Evolutionary conservation across 805 yeast genomes (phyloP).

Genomic region (Deakozyma indianensis): DNA sequence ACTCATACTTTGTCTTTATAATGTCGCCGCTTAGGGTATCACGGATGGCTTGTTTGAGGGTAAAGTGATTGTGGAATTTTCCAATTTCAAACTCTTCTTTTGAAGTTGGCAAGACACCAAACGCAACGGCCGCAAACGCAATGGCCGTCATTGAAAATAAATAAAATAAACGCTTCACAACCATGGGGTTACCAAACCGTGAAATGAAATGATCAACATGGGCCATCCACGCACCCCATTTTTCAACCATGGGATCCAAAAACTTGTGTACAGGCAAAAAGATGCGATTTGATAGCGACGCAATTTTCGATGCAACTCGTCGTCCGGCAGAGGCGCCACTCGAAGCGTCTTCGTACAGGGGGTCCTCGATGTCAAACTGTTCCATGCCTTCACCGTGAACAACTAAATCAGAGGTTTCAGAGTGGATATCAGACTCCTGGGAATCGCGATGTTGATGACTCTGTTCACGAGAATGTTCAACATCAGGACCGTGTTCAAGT

Average conservation of each 20-base stretch:
- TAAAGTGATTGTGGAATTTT: neutral
- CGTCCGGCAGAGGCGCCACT: neutral
- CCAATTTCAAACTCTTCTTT: neutral
- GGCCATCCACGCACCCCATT: neutral
- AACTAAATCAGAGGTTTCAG: neutral
- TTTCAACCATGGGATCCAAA: conserved; percentile 1
- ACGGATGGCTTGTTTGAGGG: neutral
- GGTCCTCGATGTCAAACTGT: conserved; percentile 1
- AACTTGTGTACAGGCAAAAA: neutral
- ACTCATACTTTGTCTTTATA: neutral
- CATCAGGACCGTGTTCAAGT: neutral
- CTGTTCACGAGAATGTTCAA: neutral
- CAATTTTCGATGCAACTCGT: neutral
- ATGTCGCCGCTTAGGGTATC: neutral
- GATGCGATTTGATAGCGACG: neutral
- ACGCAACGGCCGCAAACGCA: neutral
- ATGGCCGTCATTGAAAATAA: neutral
- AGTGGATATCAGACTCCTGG: neutral
- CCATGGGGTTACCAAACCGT: neutral
- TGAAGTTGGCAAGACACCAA: neutral
- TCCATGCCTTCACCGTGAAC: neutral
- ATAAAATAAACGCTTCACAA: neutral
- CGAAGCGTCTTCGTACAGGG: neutral
- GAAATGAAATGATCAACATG: neutral
- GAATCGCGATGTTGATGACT: neutral